These are phyloP conservation scores for Phoenix roebelenii DNA, from an alignment of 176 grass and related monocot genomes.

Conservation along the genomic window DNA sequence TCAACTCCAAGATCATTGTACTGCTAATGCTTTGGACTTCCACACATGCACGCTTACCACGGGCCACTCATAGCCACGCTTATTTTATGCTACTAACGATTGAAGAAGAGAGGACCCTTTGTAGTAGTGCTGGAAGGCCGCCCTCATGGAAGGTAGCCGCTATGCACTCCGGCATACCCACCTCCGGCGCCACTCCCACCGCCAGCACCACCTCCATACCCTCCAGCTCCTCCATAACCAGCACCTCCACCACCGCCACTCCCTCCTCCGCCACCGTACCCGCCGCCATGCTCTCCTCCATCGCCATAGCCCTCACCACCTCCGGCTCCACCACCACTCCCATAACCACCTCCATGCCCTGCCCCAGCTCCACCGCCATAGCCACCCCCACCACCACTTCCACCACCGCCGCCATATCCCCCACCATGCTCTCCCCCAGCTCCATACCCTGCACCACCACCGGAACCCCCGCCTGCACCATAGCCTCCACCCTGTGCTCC, in stretches of 20 bases:
- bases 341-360: neutral
- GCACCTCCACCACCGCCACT: neutral
- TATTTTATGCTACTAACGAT: too few relatives aligned
- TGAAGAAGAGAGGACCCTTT: too few relatives aligned
- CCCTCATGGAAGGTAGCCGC: too few relatives aligned
- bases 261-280: neutral
- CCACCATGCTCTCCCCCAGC: constrained; percentile 4
- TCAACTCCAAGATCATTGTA: too few relatives aligned
- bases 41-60: too few relatives aligned
- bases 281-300: neutral
- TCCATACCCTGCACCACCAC: neutral
- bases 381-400: neutral
- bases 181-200: neutral
- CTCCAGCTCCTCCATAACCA: neutral
- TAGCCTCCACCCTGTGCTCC: neutral
- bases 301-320: neutral
- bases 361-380: neutral
- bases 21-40: too few relatives aligned
- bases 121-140: too few relatives aligned
- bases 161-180: too few relatives aligned
- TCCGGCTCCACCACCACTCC: neutral
- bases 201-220: neutral
- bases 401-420: neutral
- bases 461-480: neutral
- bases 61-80: too few relatives aligned